Percentiles rank a stretch among this genome's conserved stretches.
Evolutionary conservation across 192 early-diverging fungal genomes (phyloP).

Genomic region (Umbelopsis ramanniana): DNA sequence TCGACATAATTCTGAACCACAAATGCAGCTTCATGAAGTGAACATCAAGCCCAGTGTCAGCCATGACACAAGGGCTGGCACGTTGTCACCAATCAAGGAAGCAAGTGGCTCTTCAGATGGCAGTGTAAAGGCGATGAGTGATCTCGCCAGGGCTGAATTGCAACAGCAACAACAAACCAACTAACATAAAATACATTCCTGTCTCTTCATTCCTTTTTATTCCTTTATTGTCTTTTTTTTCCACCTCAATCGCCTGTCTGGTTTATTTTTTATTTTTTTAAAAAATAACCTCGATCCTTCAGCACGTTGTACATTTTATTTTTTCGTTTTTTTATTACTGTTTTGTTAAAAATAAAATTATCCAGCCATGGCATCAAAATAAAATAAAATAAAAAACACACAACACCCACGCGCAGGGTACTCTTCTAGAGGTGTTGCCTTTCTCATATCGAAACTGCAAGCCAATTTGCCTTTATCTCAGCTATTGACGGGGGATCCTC

Average conservation of each 20-base stretch:
- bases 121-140: constrained; percentile 1
- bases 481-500: too few species aligned
- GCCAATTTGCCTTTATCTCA: too few species aligned
- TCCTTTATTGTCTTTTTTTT: neutral
- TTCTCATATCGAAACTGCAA: too few species aligned
- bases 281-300: neutral
- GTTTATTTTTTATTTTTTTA: neutral
- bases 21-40: neutral
- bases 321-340: neutral
- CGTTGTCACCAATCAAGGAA: constrained; percentile 23
- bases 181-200: neutral
- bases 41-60: neutral
- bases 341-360: too few species aligned
- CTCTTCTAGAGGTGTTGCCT: too few species aligned
- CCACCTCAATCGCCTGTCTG: neutral
- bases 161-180: neutral
- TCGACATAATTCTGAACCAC: constrained; percentile 7
- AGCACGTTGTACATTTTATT: neutral
- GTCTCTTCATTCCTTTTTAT: neutral
- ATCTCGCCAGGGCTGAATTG: neutral
- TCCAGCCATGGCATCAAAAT: too few species aligned
- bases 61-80: constrained; percentile 1
- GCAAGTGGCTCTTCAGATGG: neutral
- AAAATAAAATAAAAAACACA: too few species aligned
- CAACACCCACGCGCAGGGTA: too few species aligned